These are phyloP conservation scores for Euptelea pleiosperma DNA, from an alignment of 164 flowering plant species.

Conservation along the genomic window DNA sequence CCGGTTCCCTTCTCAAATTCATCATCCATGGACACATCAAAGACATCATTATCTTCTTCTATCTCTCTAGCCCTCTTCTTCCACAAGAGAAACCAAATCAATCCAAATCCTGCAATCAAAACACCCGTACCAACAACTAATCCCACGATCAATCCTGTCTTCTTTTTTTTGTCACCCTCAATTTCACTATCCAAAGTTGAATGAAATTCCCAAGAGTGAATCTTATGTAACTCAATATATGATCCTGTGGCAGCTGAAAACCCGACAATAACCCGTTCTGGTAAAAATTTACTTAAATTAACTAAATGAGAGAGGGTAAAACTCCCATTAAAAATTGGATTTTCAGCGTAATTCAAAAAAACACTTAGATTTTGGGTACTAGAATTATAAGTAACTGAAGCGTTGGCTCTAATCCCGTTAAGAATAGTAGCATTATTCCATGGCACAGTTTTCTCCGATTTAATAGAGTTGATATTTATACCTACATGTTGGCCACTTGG, in stretches of 20 bases:
- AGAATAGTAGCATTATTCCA: conserved; percentile 19
- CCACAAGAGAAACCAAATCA: conserved; percentile 12
- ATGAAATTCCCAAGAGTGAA: conserved; percentile 25
- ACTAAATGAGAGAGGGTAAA: conserved; percentile 13
- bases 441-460: not conserved
- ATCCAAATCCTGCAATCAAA: conserved; percentile 8
- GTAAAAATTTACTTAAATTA: conserved; percentile 19
- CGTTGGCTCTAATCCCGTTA: conserved; percentile 1
- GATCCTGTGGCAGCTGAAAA: conserved; percentile 20
- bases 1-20: conserved; percentile 41
- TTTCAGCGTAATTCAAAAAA: conserved; percentile 12
- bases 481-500: conserved; percentile 34
- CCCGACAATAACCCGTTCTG: conserved; percentile 18
- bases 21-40: conserved; percentile 25
- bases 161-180: no score
- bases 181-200: conserved; percentile 19
- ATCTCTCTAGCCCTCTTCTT: conserved; percentile 4
- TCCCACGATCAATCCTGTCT: conserved; percentile 5
- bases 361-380: conserved; percentile 15
- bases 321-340: conserved; percentile 6
- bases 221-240: conserved; percentile 5
- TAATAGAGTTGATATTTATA: conserved; percentile 26
- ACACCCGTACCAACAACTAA: conserved; percentile 18
- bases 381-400: conserved; percentile 21
- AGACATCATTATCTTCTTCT: conserved; percentile 1